These are phyloP conservation scores for Colletotrichum cordylinicola DNA, from an alignment of 2,329 filamentous ascomycete genomes.

Conservation along the genomic window DNA sequence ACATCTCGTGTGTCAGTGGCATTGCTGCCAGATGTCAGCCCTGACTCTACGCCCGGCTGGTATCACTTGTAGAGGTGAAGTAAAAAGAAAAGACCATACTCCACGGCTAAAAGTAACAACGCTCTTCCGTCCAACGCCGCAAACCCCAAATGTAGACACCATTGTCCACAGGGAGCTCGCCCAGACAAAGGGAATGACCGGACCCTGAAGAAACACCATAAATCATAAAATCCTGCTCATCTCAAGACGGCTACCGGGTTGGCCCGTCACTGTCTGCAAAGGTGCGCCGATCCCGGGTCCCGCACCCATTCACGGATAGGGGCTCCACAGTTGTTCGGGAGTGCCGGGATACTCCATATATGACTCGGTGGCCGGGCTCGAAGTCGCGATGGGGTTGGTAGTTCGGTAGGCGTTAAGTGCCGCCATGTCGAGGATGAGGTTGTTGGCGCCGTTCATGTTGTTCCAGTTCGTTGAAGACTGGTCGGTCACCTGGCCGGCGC, in stretches of 20 bases:
- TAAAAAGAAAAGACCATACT: neutral
- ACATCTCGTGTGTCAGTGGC: neutral
- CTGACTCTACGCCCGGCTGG: neutral
- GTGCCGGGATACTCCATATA: slow-evolving; percentile 13
- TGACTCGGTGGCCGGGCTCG: slow-evolving; percentile 6
- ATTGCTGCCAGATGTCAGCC: neutral
- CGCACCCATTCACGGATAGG: neutral
- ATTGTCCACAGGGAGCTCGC: neutral
- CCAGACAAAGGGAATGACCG: neutral
- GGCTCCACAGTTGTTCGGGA: slow-evolving; percentile 12
- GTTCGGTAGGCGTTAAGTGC: neutral
- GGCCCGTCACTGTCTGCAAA: neutral
- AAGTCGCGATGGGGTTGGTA: neutral
- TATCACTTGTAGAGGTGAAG: neutral
- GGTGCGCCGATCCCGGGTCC: no score
- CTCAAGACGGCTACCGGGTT: neutral
- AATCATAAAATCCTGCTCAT: neutral
- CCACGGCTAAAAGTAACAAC: neutral
- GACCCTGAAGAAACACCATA: neutral
- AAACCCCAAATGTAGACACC: neutral
- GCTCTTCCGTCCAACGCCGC: neutral
- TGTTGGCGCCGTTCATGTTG: neutral
- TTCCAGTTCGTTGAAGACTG: neutral
- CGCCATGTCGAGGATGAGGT: slow-evolving; percentile 8
- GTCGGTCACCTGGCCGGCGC: neutral